A percentile compares a stretch with the other conserved stretches of the same genome.
Conservation (phyloP, 1,284 basidiomycete genomes). For the Ceratobasidium sp. region DNA sequence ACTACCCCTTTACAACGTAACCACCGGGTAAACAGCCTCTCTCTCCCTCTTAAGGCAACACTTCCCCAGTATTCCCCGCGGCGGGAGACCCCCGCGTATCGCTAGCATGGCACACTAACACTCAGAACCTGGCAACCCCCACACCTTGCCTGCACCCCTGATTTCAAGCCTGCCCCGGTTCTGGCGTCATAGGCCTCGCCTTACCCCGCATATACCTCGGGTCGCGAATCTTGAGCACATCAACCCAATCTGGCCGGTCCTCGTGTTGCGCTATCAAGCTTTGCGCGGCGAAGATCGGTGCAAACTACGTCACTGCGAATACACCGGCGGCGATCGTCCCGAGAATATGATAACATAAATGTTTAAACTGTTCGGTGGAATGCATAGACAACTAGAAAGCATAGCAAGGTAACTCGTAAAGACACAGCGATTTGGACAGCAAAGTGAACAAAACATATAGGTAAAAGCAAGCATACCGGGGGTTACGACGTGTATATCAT, state of each 20-base stretch:
- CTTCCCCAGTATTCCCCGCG: background rate
- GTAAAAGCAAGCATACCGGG: background rate
- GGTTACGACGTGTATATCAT: background rate
- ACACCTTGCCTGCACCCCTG: conserved; percentile 8
- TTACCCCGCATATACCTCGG: conserved; percentile 23
- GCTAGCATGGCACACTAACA: too few species aligned
- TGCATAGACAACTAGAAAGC: background rate
- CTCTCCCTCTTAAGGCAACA: background rate
- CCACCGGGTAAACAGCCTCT: background rate
- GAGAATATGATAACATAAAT: background rate
- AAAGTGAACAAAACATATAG: too few species aligned
- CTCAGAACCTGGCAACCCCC: too few species aligned
- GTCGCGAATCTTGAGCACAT: conserved; percentile 3
- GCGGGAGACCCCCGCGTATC: background rate
- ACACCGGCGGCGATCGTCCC: background rate
- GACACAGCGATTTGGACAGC: background rate
- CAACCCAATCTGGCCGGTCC: conserved; percentile 10
- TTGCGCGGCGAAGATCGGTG: background rate
- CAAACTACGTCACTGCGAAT: background rate
- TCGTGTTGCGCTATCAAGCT: conserved; percentile 7
- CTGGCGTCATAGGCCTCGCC: background rate
- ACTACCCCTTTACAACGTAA: background rate
- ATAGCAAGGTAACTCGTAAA: background rate
- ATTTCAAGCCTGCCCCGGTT: background rate
- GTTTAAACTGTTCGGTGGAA: background rate